A percentile compares a stretch with the other conserved stretches of the same genome.
These are phyloP conservation scores for Pinguiococcus pyrenoidosus DNA, from an alignment of 108 stramenopile genomes.

Conservation along the genomic window DNA sequence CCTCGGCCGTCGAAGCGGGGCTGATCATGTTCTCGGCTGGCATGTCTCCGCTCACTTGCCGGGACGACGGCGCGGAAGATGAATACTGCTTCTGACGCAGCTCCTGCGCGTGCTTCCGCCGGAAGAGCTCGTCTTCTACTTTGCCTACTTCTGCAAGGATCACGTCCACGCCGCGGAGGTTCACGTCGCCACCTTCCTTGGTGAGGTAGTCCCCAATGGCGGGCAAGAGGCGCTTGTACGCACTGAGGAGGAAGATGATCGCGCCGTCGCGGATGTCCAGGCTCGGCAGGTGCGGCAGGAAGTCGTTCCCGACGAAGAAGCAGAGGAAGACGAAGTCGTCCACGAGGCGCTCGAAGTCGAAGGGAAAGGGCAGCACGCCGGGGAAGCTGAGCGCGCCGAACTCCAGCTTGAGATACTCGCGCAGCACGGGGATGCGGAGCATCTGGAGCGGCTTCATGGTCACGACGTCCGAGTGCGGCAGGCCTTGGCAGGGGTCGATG, in stretches of 20 bases:
- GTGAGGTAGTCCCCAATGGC: conserved; percentile 82
- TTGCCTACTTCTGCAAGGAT: conserved; percentile 78
- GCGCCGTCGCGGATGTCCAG: conserved; percentile 92
- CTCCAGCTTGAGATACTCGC: conserved; percentile 81
- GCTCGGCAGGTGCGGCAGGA: conserved; percentile 63
- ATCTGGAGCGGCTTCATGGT: conserved; percentile 28
- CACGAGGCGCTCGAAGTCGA: conserved; percentile 73
- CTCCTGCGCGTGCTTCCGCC: conserved; percentile 73
- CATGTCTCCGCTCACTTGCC: no score
- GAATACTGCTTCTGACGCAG: no score
- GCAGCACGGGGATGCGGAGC: conserved; percentile 70
- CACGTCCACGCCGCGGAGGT: conserved; percentile 75
- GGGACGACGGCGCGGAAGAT: no score
- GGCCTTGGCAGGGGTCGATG: background rate
- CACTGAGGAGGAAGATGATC: conserved; percentile 76
- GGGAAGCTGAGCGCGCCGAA: conserved; percentile 36
- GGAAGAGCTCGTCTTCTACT: conserved; percentile 90
- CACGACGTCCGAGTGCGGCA: background rate
- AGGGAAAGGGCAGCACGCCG: conserved; percentile 26
- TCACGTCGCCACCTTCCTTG: conserved; percentile 61
- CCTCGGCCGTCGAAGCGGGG: background rate
- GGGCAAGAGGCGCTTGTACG: conserved; percentile 83
- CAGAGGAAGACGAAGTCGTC: conserved; percentile 98
- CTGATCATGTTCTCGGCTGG: no score
- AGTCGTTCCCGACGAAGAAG: conserved; percentile 91